Percentiles rank a stretch among this genome's conserved stretches.
Evolutionary conservation across 1,139 yeast genomes (phyloP).

Genomic region (Citeromyces hawaiiensis): DNA sequence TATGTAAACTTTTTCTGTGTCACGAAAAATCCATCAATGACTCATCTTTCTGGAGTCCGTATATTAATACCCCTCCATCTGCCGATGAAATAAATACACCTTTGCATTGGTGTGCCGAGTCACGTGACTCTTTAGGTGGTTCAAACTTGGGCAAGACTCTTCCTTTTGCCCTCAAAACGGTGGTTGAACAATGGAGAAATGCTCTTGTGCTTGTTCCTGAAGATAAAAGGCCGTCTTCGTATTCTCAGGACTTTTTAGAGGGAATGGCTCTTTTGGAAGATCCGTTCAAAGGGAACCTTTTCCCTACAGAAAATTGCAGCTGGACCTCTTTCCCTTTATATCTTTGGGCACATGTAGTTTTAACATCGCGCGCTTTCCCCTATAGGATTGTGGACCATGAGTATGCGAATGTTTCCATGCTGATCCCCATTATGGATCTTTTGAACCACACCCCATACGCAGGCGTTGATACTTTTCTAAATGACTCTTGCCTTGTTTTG

Average conservation of each 20-base stretch:
- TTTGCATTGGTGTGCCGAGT: slow-evolving; percentile 40
- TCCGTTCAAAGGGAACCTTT: neutral
- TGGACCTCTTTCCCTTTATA: slow-evolving; percentile 58
- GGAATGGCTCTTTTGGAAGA: slow-evolving; percentile 1
- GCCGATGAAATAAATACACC: slow-evolving; percentile 42
- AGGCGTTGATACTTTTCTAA: slow-evolving; percentile 29
- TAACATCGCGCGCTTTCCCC: slow-evolving; percentile 77
- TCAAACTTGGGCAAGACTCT: slow-evolving; percentile 27
- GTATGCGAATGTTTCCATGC: slow-evolving; percentile 35
- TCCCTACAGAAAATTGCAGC: slow-evolving; percentile 12
- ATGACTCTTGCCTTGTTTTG: slow-evolving; percentile 17
- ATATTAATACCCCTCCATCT: slow-evolving; percentile 44
- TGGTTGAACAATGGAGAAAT: slow-evolving; percentile 35
- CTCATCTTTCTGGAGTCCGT: slow-evolving; percentile 23
- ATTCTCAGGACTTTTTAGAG: slow-evolving; percentile 17
- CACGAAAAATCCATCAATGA: slow-evolving; percentile 1
- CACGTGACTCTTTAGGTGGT: slow-evolving; percentile 37
- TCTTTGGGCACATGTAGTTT: slow-evolving; percentile 65
- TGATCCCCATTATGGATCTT: slow-evolving; percentile 69
- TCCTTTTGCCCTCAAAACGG: neutral
- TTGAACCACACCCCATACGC: slow-evolving; percentile 57
- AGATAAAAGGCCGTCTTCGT: slow-evolving; percentile 2
- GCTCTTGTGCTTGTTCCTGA: slow-evolving; percentile 8
- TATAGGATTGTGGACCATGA: slow-evolving; percentile 24
- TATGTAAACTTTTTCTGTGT: slow-evolving; percentile 11